Evolutionary conservation across 78 protist species (phyloP).

Genomic region (Cavenderia fasciculata): DNA sequence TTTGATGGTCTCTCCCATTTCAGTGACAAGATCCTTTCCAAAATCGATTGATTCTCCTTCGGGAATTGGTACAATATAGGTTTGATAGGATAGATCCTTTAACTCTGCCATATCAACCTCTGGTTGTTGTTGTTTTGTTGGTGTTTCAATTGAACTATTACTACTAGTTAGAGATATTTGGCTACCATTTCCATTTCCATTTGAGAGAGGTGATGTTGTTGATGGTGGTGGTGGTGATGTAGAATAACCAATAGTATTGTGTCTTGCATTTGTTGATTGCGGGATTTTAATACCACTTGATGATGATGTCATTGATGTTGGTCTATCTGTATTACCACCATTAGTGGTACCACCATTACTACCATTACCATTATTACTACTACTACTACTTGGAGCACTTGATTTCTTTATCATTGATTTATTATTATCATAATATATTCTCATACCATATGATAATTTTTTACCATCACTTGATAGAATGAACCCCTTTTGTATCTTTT

Average conservation of each 20-base stretch:
- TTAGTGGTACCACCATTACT: neutral
- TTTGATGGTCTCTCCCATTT: conserved; percentile 42
- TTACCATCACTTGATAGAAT: conserved; percentile 16
- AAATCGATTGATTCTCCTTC: conserved; percentile 65
- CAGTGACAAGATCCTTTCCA: conserved; percentile 31
- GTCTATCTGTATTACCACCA: neutral
- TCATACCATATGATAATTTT: conserved; percentile 61
- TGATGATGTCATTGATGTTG: neutral
- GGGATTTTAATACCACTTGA: too few relatives aligned
- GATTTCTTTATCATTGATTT: neutral
- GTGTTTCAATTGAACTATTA: neutral
- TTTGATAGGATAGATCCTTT: conserved; percentile 17
- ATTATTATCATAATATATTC: conserved; percentile 27
- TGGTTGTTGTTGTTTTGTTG: neutral
- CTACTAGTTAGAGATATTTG: neutral
- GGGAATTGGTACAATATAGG: conserved; percentile 64
- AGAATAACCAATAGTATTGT: neutral
- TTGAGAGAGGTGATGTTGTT: neutral
- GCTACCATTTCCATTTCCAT: neutral
- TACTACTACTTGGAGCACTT: neutral
- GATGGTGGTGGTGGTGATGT: neutral
- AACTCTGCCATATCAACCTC: neutral
- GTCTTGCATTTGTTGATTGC: too few relatives aligned
- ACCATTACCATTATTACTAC: neutral
- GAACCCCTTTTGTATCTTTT: conserved; percentile 48